phyloP scores from a whole-genome alignment of 2,329 filamentous ascomycete species.

The Thielaviopsis euricoi region DNA sequence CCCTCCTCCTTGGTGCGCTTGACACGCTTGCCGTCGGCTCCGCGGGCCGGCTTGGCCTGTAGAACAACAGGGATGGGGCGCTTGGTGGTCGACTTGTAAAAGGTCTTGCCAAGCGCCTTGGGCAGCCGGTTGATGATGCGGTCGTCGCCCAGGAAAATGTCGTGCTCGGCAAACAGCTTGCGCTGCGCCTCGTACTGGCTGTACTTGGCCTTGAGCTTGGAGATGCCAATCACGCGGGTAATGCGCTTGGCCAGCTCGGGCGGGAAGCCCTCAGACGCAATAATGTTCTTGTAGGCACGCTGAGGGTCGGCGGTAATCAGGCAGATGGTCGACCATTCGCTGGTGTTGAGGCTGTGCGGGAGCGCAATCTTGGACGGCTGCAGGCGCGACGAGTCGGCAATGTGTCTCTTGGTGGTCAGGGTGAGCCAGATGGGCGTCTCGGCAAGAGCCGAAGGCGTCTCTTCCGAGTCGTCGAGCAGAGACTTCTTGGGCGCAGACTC shows the following conservation, averaged over 20 bases:
- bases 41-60: conserved; percentile 22
- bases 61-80: conserved; percentile 72
- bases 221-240: conserved; percentile 61
- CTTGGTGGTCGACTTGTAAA: conserved; percentile 73
- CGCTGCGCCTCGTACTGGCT: conserved; percentile 75
- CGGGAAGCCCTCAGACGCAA: conserved; percentile 58
- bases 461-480: conserved; percentile 32
- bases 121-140: conserved; percentile 63
- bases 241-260: conserved; percentile 48
- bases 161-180: conserved; percentile 71
- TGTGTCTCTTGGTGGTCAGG: conserved; percentile 48
- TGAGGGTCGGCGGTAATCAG: conserved; percentile 71
- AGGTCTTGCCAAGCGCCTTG: conserved; percentile 70
- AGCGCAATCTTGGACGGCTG: conserved; percentile 72
- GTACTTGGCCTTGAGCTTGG: conserved; percentile 69
- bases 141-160: conserved; percentile 87
- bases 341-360: conserved; percentile 58
- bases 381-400: conserved; percentile 55
- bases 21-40: conserved; percentile 26
- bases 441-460: conserved; percentile 18
- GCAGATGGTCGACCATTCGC: conserved; percentile 56
- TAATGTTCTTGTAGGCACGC: conserved; percentile 76
- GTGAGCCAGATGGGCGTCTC: conserved; percentile 45
- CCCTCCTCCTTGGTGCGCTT: conserved; percentile 30
- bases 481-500: conserved; percentile 35